Base-by-base conservation (phyloP, 306 rosid species). In the Styphnolobium japonicum region DNA sequence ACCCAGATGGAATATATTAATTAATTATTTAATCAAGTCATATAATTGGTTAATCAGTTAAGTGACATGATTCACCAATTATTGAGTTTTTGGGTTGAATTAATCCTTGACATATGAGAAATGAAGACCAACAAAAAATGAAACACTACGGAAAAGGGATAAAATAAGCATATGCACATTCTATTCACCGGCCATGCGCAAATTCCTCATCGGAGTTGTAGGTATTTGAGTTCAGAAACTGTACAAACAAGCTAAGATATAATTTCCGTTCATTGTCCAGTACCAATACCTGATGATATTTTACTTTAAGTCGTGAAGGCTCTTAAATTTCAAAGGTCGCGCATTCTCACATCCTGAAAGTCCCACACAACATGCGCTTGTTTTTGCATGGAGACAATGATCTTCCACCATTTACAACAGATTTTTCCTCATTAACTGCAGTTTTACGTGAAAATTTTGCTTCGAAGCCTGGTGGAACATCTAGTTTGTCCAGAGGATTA, bases 401-500 rank as follows among this genome's bases (percentile, higher is more conserved):
- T 34, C 43, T 57, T 45, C 51, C 42, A 33, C 10, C 60, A 43
- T 21, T 43, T 29, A 21, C 21, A 45, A 33, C 3, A 19, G 22
- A 8, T 45, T 8, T 43, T 55, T 55, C 10, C n/a, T 39, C 76
- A 15, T 36, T 49, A 19, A 21, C 36, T n/a, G 58, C 23, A 75
- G 29, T 14, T 70, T 46, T 34, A 36, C 45, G 8, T 25, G 48
- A 37, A 48, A 16, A 11, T 2, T n/a, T 61, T 15, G 51, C 48
- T 63, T 63, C 27, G 12, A 82, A 86, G 65, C 89, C 84, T 0
- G 85, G 82, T 0, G 89, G 89, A 61, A 31, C 65, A 64, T 29
- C 72, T 12, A 37, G 19, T 4, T 39, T 23, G 71, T 73, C 67
- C 25, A 2, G 4, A 23, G 22, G 7, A 65, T 66, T 22, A 40